Percentiles rank a stretch among this genome's conserved stretches.
Conservation (phyloP, 352 stramenopile species). For the Phytophthora cactorum region DNA sequence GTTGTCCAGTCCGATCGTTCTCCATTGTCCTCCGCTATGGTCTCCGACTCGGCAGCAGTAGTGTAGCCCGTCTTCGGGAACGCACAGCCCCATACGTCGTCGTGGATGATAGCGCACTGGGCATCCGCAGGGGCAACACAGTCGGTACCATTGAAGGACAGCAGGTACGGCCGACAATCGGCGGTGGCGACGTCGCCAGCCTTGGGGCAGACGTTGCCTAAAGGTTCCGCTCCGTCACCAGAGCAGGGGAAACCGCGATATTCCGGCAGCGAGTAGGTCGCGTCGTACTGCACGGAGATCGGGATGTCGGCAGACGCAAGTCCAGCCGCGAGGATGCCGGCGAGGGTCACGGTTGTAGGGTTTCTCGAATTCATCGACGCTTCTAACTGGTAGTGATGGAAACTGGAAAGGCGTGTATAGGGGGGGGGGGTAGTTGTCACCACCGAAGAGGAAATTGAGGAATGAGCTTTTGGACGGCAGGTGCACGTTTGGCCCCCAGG, state of each 20-base stretch:
- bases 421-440: conserved; percentile 9
- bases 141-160: conserved; percentile 21
- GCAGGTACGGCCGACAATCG: conserved; percentile 23
- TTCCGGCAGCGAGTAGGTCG: conserved; percentile 27
- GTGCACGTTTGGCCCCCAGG: background rate
- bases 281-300: conserved; percentile 26
- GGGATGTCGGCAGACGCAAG: conserved; percentile 20
- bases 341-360: conserved; percentile 7
- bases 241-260: conserved; percentile 24
- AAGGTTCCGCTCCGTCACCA: conserved; percentile 13
- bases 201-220: conserved; percentile 17
- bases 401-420: background rate
- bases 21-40: background rate
- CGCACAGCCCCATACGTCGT: conserved; percentile 19
- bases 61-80: conserved; percentile 22
- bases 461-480: conserved; percentile 16
- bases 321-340: conserved; percentile 12
- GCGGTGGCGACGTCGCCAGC: conserved; percentile 25
- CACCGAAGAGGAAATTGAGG: conserved; percentile 13
- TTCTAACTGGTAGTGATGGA: conserved; percentile 4
- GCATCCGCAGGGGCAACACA: conserved; percentile 30
- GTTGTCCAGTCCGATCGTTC: background rate
- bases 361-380: conserved; percentile 1
- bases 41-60: conserved; percentile 10
- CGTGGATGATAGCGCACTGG: conserved; percentile 14